These are phyloP conservation scores for Pyracantha coccinea DNA, from an alignment of 331 rosid species.

Conservation along the genomic window DNA sequence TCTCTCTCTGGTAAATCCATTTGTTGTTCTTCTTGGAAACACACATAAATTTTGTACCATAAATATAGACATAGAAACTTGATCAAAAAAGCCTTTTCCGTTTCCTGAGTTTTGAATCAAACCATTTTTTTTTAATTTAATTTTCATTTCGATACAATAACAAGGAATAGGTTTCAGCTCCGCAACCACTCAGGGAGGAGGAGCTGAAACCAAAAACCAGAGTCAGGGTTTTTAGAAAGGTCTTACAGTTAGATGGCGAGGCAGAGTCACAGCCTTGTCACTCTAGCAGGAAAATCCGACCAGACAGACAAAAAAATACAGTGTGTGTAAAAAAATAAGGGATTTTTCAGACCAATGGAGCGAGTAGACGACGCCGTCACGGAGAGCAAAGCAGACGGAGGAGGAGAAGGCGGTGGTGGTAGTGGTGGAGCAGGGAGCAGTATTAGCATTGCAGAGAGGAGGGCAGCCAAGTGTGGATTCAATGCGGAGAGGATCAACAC, in stretches of 20 bases:
- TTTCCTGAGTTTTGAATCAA: neutral
- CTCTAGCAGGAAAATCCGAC: neutral
- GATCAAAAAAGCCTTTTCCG: neutral
- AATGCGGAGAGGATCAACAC: conserved; percentile 48
- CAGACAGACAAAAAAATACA: no score
- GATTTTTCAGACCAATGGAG: neutral
- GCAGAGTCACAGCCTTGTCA: neutral
- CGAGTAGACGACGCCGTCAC: neutral
- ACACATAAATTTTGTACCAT: neutral
- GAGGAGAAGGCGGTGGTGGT: neutral
- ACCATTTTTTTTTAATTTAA: neutral
- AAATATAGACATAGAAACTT: neutral
- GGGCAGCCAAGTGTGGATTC: conserved; percentile 51
- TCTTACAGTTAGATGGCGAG: neutral
- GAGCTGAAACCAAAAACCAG: conserved; percentile 10
- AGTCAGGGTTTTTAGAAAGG: neutral
- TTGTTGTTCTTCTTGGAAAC: neutral
- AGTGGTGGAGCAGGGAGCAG: neutral
- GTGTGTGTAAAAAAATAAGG: no score
- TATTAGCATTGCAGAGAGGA: conserved; percentile 60
- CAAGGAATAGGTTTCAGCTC: conserved; percentile 2
- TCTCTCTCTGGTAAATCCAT: neutral
- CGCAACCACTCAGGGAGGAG: neutral
- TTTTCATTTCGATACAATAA: neutral
- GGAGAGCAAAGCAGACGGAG: neutral